Conservation (phyloP, 2,329 filamentous ascomycete genomes). For the Trichoderma pleuroti region DNA sequence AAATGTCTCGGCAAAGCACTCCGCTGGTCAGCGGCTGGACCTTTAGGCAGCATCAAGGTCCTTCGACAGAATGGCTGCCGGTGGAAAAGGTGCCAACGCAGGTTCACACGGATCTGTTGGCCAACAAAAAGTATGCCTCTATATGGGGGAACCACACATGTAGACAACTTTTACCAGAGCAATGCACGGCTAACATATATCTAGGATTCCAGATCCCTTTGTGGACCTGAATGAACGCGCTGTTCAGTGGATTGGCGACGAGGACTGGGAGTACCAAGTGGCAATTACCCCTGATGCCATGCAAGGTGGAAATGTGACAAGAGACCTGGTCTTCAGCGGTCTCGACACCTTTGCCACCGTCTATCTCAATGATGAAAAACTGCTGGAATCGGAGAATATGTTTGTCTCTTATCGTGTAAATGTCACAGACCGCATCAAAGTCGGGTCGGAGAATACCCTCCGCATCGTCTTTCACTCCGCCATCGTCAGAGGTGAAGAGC, state of each 20-base stretch:
- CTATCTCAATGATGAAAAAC: slow-evolving; percentile 48
- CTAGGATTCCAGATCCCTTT: slow-evolving; percentile 53
- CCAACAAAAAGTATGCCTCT: slow-evolving; percentile 32
- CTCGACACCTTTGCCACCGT: slow-evolving; percentile 62
- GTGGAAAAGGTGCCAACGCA: slow-evolving; percentile 35
- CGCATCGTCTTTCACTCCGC: slow-evolving; percentile 58
- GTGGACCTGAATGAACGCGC: slow-evolving; percentile 58
- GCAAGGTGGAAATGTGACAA: slow-evolving; percentile 19
- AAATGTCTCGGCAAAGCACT: slow-evolving; percentile 8
- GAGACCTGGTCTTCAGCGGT: slow-evolving; percentile 57
- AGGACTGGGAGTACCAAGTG: slow-evolving; percentile 55
- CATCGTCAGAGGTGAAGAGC: slow-evolving; percentile 47
- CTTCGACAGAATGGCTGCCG: slow-evolving; percentile 33
- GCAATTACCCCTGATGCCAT: slow-evolving; percentile 30
- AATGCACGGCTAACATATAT: background rate
- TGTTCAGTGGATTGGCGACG: slow-evolving; percentile 60
- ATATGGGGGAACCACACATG: background rate
- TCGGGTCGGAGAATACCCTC: slow-evolving; percentile 41
- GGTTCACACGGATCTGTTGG: slow-evolving; percentile 38
- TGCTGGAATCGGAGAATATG: slow-evolving; percentile 61
- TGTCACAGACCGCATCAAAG: slow-evolving; percentile 42
- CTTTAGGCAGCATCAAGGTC: slow-evolving; percentile 26
- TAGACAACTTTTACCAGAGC: background rate
- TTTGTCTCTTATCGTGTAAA: slow-evolving; percentile 56
- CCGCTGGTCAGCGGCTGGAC: slow-evolving; percentile 27